Evolutionary conservation across 192 early-diverging fungal genomes (phyloP).

Genomic region (Chytriomyces hyalinus): DNA sequence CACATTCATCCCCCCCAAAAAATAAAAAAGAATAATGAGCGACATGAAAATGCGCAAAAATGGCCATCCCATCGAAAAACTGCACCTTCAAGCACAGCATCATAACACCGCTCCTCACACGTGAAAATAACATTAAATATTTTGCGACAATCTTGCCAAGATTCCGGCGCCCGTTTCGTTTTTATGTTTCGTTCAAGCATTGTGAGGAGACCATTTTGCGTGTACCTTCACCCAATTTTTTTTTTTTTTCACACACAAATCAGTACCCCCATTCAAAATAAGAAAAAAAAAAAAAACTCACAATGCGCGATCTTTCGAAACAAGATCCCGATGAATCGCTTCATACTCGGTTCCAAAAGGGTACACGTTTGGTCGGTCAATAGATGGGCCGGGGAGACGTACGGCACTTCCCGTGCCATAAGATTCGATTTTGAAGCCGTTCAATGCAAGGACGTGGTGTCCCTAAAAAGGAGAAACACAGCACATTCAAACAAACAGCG

Average conservation of each 20-base stretch:
- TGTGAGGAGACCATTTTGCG: constrained; percentile 80
- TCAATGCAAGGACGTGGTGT: constrained; percentile 43
- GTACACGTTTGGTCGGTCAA: constrained; percentile 89
- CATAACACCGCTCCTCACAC: constrained; percentile 95
- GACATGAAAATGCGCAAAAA: neutral
- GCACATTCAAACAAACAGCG: too few relatives aligned
- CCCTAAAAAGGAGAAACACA: neutral
- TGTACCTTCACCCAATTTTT: constrained; percentile 66
- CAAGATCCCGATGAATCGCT: constrained; percentile 83
- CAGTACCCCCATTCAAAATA: constrained; percentile 8
- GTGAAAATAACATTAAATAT: constrained; percentile 93
- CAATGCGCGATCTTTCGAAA: constrained; percentile 68
- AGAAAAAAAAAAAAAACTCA: constrained; percentile 45
- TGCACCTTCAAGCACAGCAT: constrained; percentile 88
- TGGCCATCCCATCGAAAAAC: neutral
- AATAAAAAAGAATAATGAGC: neutral
- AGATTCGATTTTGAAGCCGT: constrained; percentile 82
- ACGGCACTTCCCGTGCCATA: constrained; percentile 93
- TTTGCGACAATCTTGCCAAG: constrained; percentile 76
- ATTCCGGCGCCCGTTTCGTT: constrained; percentile 88
- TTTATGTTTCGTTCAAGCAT: constrained; percentile 97
- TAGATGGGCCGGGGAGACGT: constrained; percentile 84
- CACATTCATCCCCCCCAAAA: neutral
- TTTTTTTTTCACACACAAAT: neutral
- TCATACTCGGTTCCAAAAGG: constrained; percentile 92